Conservation (phyloP, 345 rosid genomes). For the Luvunga scandens region DNA sequence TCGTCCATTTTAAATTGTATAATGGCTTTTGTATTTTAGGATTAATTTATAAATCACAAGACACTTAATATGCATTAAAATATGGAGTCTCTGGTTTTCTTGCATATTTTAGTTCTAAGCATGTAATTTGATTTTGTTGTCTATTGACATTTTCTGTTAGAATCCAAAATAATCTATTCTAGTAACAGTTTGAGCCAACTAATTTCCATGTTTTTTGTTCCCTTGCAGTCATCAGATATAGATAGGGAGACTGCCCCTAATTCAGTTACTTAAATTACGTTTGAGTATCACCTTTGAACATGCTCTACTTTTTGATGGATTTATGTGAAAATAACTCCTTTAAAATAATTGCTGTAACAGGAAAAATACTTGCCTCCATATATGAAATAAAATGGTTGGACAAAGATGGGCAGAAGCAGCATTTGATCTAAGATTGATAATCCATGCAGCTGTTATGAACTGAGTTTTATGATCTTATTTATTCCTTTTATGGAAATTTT, state of each 20-base stretch:
- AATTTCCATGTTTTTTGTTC: not conserved
- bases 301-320: not conserved
- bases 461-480: not conserved
- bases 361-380: not conserved
- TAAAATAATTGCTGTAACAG: slow-evolving; percentile 1
- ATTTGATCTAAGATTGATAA: slow-evolving; percentile 6
- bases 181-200: not conserved
- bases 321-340: not conserved
- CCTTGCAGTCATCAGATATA: not conserved
- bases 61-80: not conserved
- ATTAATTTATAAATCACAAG: slow-evolving; percentile 3
- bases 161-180: not conserved
- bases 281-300: not conserved
- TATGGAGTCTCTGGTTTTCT: not conserved
- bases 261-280: not conserved
- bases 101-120: not conserved
- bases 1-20: slow-evolving; percentile 28
- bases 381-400: not conserved
- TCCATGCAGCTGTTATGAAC: not conserved
- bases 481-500: not conserved
- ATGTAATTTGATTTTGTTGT: not conserved
- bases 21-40: not conserved
- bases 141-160: not conserved
- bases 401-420: slow-evolving; percentile 6
- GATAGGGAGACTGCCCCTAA: not conserved